Evolutionary conservation across 176 grass and related monocot genomes (phyloP), one percentile per base, ranked within the genome.

Genomic region (Neostapfia colusana): DNA sequence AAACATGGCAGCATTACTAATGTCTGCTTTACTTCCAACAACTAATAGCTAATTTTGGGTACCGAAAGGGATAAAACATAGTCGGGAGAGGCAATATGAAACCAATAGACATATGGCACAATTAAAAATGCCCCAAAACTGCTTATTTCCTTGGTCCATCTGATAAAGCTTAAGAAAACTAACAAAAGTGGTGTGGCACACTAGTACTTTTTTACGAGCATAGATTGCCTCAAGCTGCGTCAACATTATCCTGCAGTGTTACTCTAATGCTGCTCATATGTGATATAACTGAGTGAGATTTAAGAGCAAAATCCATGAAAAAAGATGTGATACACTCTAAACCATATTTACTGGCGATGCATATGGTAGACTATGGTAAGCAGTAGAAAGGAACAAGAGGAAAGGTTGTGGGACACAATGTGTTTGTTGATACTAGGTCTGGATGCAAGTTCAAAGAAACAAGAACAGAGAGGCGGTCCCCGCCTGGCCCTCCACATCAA

Each of bases 311-410:
- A 67, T 31, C 11, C 16, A 85, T 73, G 27, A 49, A 66, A 50
- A 58, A 49, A 14, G 57, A 51, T 26, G 16, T 39, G 46, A 48
- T 61, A 45, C 39, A 54, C 37, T 41, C 20, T 38, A 24, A 68
- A 67, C 13, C 31, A 69, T 74, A 61, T 18, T 44, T 54, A 59
- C 20, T n/a, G 69, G 31, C 36, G 43, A 81, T 75, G 53, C 25
- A 46, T 42, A 24, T 65, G 69, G 17, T 25, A 13, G 35, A 36
- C 12, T 71, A 7, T 55, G 16, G 4, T 13, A 43, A 80, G 23
- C 67, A 42, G 18, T 69, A 16, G 18, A 41, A 34, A 76, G 17
- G 28, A 31, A 35, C 35, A 31, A 42, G 31, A 74, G 66, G 8
- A 56, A 56, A 54, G 0, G 18, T 63, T 53, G 40, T 36, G 8